These are phyloP conservation scores for Blepharisma undulans DNA, from an alignment of 169 alveolate species.

Conservation along the genomic window DNA sequence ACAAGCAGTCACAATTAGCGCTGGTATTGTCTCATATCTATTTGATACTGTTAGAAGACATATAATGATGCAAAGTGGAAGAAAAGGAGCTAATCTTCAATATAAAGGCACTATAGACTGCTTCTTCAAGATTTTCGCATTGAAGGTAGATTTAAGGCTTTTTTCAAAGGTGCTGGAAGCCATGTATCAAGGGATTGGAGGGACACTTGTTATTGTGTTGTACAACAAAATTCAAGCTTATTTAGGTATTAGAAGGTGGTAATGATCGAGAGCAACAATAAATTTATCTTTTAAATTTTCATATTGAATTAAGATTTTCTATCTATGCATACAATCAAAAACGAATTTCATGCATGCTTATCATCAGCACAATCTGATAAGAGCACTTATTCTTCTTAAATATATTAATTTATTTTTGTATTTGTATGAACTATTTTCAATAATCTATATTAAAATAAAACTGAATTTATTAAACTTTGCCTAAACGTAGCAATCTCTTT, in stretches of 20 bases:
- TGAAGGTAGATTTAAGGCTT: constrained; percentile 92
- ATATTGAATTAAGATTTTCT: too few relatives aligned
- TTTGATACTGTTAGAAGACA: constrained; percentile 97
- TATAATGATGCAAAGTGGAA: constrained; percentile 97
- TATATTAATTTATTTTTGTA: too few relatives aligned
- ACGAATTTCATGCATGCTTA: too few relatives aligned
- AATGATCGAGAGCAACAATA: background rate
- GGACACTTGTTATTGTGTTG: constrained; percentile 96
- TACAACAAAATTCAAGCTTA: constrained; percentile 90
- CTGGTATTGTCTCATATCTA: constrained; percentile 96
- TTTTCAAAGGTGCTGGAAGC: constrained; percentile 96
- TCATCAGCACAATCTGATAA: too few relatives aligned
- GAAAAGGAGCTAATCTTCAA: constrained; percentile 82
- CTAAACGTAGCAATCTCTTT: too few relatives aligned
- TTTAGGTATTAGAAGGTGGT: constrained; percentile 15
- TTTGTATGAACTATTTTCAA: too few relatives aligned
- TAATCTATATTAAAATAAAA: too few relatives aligned
- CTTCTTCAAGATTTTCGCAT: constrained; percentile 86
- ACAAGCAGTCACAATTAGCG: constrained; percentile 92
- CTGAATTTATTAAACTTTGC: too few relatives aligned
- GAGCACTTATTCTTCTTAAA: too few relatives aligned
- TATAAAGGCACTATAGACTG: constrained; percentile 94
- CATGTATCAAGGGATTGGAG: constrained; percentile 97
- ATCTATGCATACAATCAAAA: too few relatives aligned
- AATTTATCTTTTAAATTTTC: too few relatives aligned